A percentile compares a stretch with the other conserved stretches of the same genome.
These are phyloP conservation scores for Phascolomyces articulosus DNA, from an alignment of 371 early-diverging fungal genomes.

Conservation along the genomic window DNA sequence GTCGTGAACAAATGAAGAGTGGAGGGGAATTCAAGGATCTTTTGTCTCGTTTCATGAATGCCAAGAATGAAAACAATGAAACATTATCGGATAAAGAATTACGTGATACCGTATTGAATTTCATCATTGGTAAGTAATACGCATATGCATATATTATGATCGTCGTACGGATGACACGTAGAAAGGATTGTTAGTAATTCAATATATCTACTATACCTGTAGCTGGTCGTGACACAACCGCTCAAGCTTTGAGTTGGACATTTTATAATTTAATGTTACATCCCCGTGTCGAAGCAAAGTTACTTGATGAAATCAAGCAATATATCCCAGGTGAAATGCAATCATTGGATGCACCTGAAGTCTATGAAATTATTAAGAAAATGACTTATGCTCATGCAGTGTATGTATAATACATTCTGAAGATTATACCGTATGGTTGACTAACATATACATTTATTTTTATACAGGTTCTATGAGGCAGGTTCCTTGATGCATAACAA, in stretches of 20 bases:
- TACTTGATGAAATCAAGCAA: slow-evolving; percentile 58
- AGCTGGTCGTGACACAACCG: slow-evolving; percentile 73
- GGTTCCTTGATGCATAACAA: too few relatives aligned
- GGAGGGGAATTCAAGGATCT: slow-evolving; percentile 49
- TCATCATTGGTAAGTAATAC: too few relatives aligned
- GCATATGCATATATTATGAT: too few relatives aligned
- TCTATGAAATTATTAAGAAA: slow-evolving; percentile 49
- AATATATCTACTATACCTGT: too few relatives aligned
- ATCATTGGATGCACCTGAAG: slow-evolving; percentile 27
- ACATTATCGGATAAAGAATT: slow-evolving; percentile 46
- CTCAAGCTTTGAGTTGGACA: slow-evolving; percentile 71
- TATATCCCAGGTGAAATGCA: slow-evolving; percentile 36
- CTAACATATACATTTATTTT: too few relatives aligned
- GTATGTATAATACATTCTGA: too few relatives aligned
- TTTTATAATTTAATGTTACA: slow-evolving; percentile 56
- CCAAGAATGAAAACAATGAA: slow-evolving; percentile 39
- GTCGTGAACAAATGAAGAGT: slow-evolving; percentile 28
- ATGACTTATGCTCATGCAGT: slow-evolving; percentile 62
- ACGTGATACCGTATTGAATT: slow-evolving; percentile 71
- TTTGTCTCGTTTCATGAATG: slow-evolving; percentile 61
- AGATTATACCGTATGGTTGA: too few relatives aligned
- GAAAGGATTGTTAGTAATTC: too few relatives aligned
- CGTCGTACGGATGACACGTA: too few relatives aligned
- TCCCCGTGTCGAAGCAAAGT: slow-evolving; percentile 51
- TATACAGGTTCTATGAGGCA: slow-evolving; percentile 52